Base-by-base conservation (phyloP, 2,329 filamentous ascomycete genomes). In the Microcera coccophila region DNA sequence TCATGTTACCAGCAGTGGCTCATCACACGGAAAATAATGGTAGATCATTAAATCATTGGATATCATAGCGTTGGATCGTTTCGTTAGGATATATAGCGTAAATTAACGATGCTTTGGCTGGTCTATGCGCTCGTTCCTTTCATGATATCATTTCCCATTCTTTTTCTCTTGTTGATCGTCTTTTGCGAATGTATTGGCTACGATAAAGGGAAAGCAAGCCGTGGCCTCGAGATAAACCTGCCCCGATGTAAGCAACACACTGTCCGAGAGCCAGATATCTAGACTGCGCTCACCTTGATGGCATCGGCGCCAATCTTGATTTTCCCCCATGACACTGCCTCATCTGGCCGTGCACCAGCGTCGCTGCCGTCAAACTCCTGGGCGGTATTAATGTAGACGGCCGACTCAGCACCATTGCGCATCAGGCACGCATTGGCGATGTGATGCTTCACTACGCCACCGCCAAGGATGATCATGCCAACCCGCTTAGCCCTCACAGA, bases 341-440 rank as follows among this genome's bases (percentile, higher is more conserved):
- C 93, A 59, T 98, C 93, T 4, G 93, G 93, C 42, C 93, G 76
- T 3, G 93, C 93, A 1, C 93, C 93, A 0, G 93, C 91, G 69
- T 98, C 93, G 58, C 90, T 96, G 3, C 93, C 93, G 63, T 98
- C 93, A 62, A 96, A 98, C 64, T 98, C 93, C 64, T 96, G 90
- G 0, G 82, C 93, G 1, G 93, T 98, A 67, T 98, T 98, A 66
- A 98, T 89, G 64, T 95, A 98, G 2, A 98, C 93, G 2, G 93
- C 93, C 49, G 87, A 91, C 66, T 98, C 93, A 14, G 93, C 93
- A 2, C 93, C 93, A 59, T 98, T 98, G 38, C 93, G 82, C 93
- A 98, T 97, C 58, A 98, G 67, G 58, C 90, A 95, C 3, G 93
- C 93, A 64, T 98, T 98, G 39, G 93, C 90, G 62, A 98, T 97